phyloP scores from a whole-genome alignment of 768 basidiomycete species.

The Boletus reticulatus region DNA sequence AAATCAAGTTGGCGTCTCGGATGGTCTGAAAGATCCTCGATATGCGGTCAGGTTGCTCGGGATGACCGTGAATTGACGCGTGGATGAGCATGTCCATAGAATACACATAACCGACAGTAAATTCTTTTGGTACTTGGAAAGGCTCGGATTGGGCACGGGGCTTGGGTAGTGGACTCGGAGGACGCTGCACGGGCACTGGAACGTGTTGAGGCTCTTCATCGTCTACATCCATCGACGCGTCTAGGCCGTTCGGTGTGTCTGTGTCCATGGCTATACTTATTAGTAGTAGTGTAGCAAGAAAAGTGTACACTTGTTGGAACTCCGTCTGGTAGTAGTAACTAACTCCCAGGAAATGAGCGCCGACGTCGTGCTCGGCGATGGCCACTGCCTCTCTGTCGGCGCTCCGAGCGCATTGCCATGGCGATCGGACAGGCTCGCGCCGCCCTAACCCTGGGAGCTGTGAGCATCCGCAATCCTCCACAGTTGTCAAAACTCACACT shows the following conservation, averaged over 20 bases:
- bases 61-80: conserved; percentile 65
- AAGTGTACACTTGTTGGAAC: conserved; percentile 17
- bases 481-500: background rate
- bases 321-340: conserved; percentile 5
- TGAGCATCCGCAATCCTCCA: background rate
- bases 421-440: background rate
- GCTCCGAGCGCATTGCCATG: background rate
- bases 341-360: too few relatives aligned
- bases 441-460: background rate
- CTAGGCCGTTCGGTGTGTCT: conserved; percentile 13
- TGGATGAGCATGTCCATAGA: conserved; percentile 86
- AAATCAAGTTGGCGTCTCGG: conserved; percentile 52
- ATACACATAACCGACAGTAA: conserved; percentile 80
- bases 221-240: conserved; percentile 30
- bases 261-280: background rate
- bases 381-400: background rate
- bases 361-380: background rate
- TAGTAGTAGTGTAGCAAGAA: background rate
- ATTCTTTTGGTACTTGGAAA: conserved; percentile 18
- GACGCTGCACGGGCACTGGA: conserved; percentile 7
- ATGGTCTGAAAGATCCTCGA: conserved; percentile 69
- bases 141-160: conserved; percentile 33
- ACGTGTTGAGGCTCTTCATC: conserved; percentile 7
- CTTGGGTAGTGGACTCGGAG: conserved; percentile 17
- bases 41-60: conserved; percentile 78